These are phyloP conservation scores for Castanea mollissima DNA, from an alignment of 306 rosid species.

Conservation along the genomic window DNA sequence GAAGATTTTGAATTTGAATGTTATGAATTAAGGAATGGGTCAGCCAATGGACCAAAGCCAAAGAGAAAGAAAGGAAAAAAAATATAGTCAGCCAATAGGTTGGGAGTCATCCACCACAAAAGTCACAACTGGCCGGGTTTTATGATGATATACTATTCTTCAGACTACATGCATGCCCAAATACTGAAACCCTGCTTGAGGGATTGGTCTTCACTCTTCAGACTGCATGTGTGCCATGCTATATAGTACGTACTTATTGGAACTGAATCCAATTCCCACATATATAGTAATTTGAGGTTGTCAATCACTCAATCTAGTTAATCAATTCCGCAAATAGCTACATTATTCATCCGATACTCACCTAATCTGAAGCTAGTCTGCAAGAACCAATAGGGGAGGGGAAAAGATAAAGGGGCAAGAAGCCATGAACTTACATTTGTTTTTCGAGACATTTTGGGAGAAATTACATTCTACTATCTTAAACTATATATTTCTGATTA, in stretches of 20 bases:
- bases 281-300: background rate
- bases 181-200: background rate
- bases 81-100: no score
- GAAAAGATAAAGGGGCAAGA: background rate
- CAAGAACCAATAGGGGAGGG: background rate
- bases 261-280: background rate
- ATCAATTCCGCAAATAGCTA: background rate
- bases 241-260: background rate
- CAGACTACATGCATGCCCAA: background rate
- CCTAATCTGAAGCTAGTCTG: no score
- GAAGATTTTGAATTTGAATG: background rate
- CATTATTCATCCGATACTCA: background rate
- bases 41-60: background rate
- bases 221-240: background rate
- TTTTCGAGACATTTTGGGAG: no score
- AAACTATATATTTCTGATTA: no score
- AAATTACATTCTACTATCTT: no score
- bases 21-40: background rate
- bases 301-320: background rate
- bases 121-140: background rate
- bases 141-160: background rate
- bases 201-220: background rate
- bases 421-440: background rate
- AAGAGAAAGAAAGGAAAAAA: no score
- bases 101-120: background rate